Base-by-base conservation (phyloP, 768 basidiomycete species). In the Gautieria morchelliformis region DNA sequence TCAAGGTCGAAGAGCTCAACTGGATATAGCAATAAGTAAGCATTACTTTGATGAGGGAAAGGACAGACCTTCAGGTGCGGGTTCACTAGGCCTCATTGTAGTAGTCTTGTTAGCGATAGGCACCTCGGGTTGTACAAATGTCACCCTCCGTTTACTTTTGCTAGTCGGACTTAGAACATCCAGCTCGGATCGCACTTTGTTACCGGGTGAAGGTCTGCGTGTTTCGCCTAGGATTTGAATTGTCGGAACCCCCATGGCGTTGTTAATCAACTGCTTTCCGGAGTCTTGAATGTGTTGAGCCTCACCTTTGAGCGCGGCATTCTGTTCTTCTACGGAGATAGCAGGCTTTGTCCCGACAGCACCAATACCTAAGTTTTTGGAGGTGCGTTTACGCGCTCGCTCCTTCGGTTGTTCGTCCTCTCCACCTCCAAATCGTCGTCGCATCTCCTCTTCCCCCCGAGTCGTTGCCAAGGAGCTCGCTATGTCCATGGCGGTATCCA, bases 1-100 rank as follows among this genome's bases (percentile, higher is more conserved):
- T 90, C 88, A 61, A 89, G 71, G 53, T 81, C 79, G 60, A 90
- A 90, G 40, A 90, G 79, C 72, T 83, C 74, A 54, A 82, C 86
- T 85, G 60, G 20, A 42, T 47, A n/a, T 22, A 33, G 35, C 37
- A 15, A 58, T 37, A 64, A 53, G 65, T 53, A 37, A 42, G 54
- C 8, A 45, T 30, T 5, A n/a, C 12, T n/a, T 51, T 52, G 55
- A 59, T 40, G 42, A 45, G 1, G 33, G 48, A 48, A 53, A 53
- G 61, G 58, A 68, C 71, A 58, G 60, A 81, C 83, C 83, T 72
- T 79, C 76, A 27, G 70, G 66, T 14, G 32, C 39, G 51, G 69
- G 40, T 55, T 71, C 69, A 41, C 67, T 70, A 42, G 67, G 68
- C 44, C 65, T 64, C 56, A 69, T 70, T 19, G 67, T 58, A 35